These are phyloP conservation scores for Sugiyamaella novakii DNA, from an alignment of 1,139 yeast species.

Conservation along the genomic window DNA sequence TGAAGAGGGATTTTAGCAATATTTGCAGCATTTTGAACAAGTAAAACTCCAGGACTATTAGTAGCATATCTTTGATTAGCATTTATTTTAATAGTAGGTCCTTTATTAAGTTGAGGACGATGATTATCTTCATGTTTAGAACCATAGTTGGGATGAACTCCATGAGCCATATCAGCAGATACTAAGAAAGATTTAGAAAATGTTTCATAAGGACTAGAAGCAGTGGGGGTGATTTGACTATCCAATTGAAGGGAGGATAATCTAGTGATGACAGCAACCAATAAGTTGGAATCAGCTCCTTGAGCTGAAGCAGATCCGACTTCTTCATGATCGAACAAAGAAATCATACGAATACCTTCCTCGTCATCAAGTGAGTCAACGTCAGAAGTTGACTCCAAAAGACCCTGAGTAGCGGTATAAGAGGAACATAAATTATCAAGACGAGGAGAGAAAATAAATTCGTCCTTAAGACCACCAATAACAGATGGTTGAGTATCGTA, in stretches of 20 bases:
- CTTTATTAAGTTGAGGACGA: slow-evolving; percentile 78
- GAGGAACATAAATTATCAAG: slow-evolving; percentile 89
- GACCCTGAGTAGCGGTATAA: slow-evolving; percentile 72
- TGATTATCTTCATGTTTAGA: slow-evolving; percentile 74
- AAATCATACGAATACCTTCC: slow-evolving; percentile 65
- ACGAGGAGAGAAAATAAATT: slow-evolving; percentile 91
- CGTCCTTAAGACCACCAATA: slow-evolving; percentile 87
- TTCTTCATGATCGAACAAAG: slow-evolving; percentile 94
- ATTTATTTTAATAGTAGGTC: slow-evolving; percentile 91
- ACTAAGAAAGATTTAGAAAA: slow-evolving; percentile 83
- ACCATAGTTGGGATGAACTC: slow-evolving; percentile 89
- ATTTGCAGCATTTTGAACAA: slow-evolving; percentile 73
- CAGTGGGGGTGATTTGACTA: slow-evolving; percentile 39
- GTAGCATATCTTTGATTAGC: slow-evolving; percentile 97
- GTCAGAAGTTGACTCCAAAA: slow-evolving; percentile 54
- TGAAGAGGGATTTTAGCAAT: slow-evolving; percentile 55
- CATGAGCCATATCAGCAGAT: slow-evolving; percentile 97
- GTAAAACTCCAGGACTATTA: slow-evolving; percentile 83
- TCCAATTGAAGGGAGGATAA: slow-evolving; percentile 54
- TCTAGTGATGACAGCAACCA: slow-evolving; percentile 75
- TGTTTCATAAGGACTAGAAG: slow-evolving; percentile 54
- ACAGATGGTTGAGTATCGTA: slow-evolving; percentile 82
- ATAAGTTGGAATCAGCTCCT: slow-evolving; percentile 92
- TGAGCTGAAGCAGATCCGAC: slow-evolving; percentile 92
- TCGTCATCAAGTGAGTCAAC: slow-evolving; percentile 48